These are phyloP conservation scores for Fusarium azukiicola DNA, from an alignment of 2,329 filamentous ascomycete genomes.

Conservation along the genomic window DNA sequence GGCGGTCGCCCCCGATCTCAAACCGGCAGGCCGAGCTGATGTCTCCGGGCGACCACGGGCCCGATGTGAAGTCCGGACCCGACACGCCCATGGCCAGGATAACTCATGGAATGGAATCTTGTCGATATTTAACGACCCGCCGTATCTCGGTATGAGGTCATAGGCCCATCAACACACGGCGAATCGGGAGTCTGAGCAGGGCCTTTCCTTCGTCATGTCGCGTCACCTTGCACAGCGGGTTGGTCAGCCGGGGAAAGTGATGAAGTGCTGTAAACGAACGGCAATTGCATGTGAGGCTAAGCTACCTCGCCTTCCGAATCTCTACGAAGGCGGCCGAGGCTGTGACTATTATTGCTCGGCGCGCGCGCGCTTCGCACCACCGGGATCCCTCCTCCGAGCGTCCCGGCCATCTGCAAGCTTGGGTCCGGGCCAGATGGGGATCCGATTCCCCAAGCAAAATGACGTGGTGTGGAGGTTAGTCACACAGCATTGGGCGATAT, in stretches of 20 bases:
- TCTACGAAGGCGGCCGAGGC: not conserved
- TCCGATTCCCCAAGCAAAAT: conserved; percentile 28
- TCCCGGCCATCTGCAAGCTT: conserved; percentile 42
- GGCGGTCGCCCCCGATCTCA: not conserved
- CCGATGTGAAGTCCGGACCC: conserved; percentile 30
- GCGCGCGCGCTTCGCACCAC: conserved; percentile 17
- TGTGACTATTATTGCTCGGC: not conserved
- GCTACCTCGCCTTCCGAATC: conserved; percentile 2
- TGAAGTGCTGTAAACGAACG: not conserved
- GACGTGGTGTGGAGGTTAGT: conserved; percentile 32
- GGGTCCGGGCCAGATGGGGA: conserved; percentile 19
- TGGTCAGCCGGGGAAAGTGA: not conserved
- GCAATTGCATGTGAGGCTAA: conserved; percentile 12
- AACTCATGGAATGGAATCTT: conserved; percentile 7
- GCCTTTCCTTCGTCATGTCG: conserved; percentile 21
- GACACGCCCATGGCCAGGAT: conserved; percentile 2
- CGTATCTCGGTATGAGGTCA: conserved; percentile 38
- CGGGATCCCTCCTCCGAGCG: conserved; percentile 24
- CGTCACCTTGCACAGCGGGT: conserved; percentile 7
- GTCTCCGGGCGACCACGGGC: conserved; percentile 24
- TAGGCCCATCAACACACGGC: not conserved
- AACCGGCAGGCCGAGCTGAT: conserved; percentile 27
- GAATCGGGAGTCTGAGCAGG: conserved; percentile 3
- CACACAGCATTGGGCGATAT: conserved; percentile 21
- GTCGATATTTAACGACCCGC: conserved; percentile 1